A percentile compares a stretch with the other conserved stretches of the same genome.
phyloP scores from a whole-genome alignment of 345 rosid species.

The Murraya koenigii region DNA sequence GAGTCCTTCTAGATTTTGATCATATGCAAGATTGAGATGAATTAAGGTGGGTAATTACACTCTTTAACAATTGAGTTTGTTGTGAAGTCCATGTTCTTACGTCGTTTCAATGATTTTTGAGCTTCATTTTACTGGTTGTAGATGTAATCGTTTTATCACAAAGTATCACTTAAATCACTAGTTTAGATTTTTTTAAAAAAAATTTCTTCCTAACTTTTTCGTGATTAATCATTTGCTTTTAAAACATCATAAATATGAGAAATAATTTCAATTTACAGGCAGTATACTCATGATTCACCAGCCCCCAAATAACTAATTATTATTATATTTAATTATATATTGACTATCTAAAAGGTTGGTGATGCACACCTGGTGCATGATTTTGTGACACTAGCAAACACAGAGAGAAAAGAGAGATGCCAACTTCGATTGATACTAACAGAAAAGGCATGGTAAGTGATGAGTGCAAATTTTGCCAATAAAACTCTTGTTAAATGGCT shows the following conservation, averaged over 20 bases:
- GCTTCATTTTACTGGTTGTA: background rate
- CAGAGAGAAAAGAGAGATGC: background rate
- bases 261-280: background rate
- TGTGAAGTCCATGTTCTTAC: background rate
- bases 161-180: background rate
- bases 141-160: background rate
- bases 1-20: too few relatives aligned
- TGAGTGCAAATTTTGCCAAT: background rate
- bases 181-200: background rate
- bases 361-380: background rate
- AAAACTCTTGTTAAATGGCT: background rate
- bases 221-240: background rate
- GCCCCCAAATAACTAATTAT: background rate
- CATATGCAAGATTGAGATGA: too few relatives aligned
- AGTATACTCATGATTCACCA: constrained; percentile 2
- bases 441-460: background rate
- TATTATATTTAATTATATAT: background rate
- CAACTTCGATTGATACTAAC: background rate
- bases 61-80: background rate
- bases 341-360: background rate
- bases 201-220: background rate
- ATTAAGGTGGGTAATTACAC: too few relatives aligned
- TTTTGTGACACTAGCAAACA: background rate
- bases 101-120: background rate
- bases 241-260: too few relatives aligned